These are phyloP conservation scores for Phanerodontia chrysosporium DNA, from an alignment of 768 basidiomycete species.

Conservation along the genomic window DNA sequence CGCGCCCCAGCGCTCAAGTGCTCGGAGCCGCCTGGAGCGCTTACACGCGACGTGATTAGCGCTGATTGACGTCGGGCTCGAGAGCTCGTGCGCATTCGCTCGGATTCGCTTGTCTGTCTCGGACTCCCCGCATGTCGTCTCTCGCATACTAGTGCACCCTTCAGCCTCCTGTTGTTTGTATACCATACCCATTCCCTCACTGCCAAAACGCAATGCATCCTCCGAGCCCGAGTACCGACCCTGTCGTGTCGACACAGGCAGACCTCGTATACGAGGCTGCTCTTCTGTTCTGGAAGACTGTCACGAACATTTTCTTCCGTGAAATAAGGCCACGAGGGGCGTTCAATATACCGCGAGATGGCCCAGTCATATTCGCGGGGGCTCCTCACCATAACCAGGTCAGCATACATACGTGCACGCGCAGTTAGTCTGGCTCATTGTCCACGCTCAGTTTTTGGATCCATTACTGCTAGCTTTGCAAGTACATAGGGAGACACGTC, in stretches of 20 bases:
- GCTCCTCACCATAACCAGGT: slow-evolving; percentile 94
- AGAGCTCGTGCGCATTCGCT: not conserved
- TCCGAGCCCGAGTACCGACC: slow-evolving; percentile 1
- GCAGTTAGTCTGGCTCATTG: not conserved
- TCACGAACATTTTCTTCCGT: slow-evolving; percentile 94
- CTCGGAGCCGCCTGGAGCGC: not conserved
- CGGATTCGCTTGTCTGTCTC: not conserved
- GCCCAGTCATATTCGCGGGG: slow-evolving; percentile 89
- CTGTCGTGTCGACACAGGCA: not conserved
- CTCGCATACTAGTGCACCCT: not conserved
- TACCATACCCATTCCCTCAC: not conserved
- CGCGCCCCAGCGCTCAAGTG: too few relatives aligned
- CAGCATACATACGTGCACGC: slow-evolving; percentile 16
- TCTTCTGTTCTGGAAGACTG: slow-evolving; percentile 78
- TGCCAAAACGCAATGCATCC: not conserved
- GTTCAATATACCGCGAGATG: slow-evolving; percentile 88
- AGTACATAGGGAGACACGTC: slow-evolving; percentile 78
- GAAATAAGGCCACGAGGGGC: slow-evolving; percentile 93
- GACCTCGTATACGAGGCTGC: slow-evolving; percentile 61
- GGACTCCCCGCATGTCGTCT: not conserved
- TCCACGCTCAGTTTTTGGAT: slow-evolving; percentile 73
- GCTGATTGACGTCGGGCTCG: not conserved
- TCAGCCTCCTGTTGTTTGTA: not conserved
- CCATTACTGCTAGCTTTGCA: slow-evolving; percentile 77
- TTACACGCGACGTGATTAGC: not conserved